Conservation (phyloP, 2,329 filamentous ascomycete genomes). For the Cladosporium sp. region DNA sequence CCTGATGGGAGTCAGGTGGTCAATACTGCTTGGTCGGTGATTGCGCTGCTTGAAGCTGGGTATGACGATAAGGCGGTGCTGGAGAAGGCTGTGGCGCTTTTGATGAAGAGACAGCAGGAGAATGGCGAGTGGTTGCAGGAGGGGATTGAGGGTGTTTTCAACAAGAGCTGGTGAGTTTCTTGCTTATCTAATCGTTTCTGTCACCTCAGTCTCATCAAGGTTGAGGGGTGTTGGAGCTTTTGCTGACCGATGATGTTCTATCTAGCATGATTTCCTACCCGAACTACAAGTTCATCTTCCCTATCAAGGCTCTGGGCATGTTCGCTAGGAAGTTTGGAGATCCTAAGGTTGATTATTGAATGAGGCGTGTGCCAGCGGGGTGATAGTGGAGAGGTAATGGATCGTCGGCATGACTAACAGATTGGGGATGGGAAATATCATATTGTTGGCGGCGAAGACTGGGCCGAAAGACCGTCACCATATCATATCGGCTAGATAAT, state of each 20-base stretch:
- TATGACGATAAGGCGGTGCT: slow-evolving; percentile 74
- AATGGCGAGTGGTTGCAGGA: slow-evolving; percentile 97
- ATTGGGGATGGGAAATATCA: no score
- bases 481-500: no score
- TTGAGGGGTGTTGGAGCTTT: no score
- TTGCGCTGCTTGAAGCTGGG: slow-evolving; percentile 75
- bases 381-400: no score
- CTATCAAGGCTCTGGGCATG: slow-evolving; percentile 89
- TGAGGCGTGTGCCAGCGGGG: no score
- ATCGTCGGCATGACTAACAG: no score
- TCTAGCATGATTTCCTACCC: slow-evolving; percentile 93
- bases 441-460: no score
- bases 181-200: background rate
- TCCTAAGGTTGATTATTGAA: background rate
- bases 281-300: slow-evolving; percentile 97
- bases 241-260: no score
- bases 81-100: slow-evolving; percentile 68
- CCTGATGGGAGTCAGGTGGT: slow-evolving; percentile 76
- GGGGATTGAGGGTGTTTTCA: slow-evolving; percentile 96
- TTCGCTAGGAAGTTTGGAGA: slow-evolving; percentile 71
- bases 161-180: slow-evolving; percentile 76
- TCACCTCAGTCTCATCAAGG: no score
- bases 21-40: slow-evolving; percentile 80
- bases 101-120: slow-evolving; percentile 78
- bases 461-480: no score